These are phyloP conservation scores for Solanum sparsipilum DNA, from an alignment of 257 asterid species.

Conservation along the genomic window DNA sequence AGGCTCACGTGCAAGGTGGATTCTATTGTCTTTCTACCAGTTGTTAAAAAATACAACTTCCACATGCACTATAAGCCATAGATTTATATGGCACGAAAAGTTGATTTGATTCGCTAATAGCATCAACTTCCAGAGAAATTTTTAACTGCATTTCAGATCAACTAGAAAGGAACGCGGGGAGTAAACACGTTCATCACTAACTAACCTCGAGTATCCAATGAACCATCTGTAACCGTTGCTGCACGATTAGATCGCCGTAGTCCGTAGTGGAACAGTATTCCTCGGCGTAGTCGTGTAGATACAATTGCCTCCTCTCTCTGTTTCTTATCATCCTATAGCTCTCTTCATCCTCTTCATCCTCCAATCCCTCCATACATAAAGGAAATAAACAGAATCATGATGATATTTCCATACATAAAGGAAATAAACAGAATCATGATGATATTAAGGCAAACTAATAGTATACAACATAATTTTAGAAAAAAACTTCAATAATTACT, in stretches of 20 bases:
- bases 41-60: background rate
- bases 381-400: background rate
- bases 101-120: background rate
- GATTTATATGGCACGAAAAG: background rate
- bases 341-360: constrained; percentile 53
- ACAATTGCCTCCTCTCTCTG: constrained; percentile 85
- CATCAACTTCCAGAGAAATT: background rate
- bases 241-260: constrained; percentile 61
- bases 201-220: constrained; percentile 91
- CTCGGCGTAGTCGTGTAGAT: constrained; percentile 67
- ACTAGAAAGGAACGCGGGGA: background rate
- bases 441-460: background rate
- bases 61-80: background rate
- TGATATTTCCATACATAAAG: background rate
- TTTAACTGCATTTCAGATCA: background rate
- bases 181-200: background rate
- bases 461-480: background rate
- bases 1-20: background rate
- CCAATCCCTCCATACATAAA: constrained; percentile 36
- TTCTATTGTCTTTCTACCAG: background rate
- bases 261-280: constrained; percentile 57
- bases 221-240: constrained; percentile 80
- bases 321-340: constrained; percentile 49
- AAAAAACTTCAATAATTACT: background rate
- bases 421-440: background rate